Evolutionary conservation across 2,329 filamentous ascomycete genomes (phyloP), one percentile per base, ranked within the genome.

Genomic region (Dactylella cylindrospora): DNA sequence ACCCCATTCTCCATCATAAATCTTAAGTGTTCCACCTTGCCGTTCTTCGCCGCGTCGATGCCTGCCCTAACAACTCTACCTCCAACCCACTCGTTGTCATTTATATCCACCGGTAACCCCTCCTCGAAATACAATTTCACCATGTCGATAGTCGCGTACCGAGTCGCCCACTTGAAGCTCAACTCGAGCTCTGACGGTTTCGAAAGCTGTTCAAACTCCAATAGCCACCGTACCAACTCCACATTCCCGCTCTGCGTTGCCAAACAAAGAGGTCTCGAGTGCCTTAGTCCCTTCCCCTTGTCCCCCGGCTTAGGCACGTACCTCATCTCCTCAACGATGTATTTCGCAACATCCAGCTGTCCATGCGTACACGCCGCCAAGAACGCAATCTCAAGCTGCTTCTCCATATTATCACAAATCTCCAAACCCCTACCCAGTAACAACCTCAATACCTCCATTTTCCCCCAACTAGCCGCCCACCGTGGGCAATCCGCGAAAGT

Each of bases 241-340:
- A 50, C 52, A 39, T 57, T 57, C 2, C 52, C 52, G 22, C 52
- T 57, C 26, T 57, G 52, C 8, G 52, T 57, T 6, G 52, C 52
- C 10, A 41, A 22, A 19, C 52, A 57, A 3, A 57, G n/a, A 1
- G 52, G 44, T 25, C 52, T 38, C 6, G 25, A 15, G 20, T 31
- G 31, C 19, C 38, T 49, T 13, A 50, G 15, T 6, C 43, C 31
- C n/a, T 38, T 36, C 1, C 29, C 23, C 17, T 49, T 50, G 22
- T 22, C 13, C 1, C 52, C 52, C 12, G 20, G n/a, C n/a, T 35
- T 26, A 10, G 36, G 35, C 17, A 29, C 12, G 5, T 43, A 43
- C 10, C 13, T 17, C 12, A 12, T 22, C 19, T 49, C 43, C 10
- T 49, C 38, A 7, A 49, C 43, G 26, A 40, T 22, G 44, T 38